These are phyloP conservation scores for Kwoniella heveanensis DNA, from an alignment of 768 basidiomycete species.

Conservation along the genomic window DNA sequence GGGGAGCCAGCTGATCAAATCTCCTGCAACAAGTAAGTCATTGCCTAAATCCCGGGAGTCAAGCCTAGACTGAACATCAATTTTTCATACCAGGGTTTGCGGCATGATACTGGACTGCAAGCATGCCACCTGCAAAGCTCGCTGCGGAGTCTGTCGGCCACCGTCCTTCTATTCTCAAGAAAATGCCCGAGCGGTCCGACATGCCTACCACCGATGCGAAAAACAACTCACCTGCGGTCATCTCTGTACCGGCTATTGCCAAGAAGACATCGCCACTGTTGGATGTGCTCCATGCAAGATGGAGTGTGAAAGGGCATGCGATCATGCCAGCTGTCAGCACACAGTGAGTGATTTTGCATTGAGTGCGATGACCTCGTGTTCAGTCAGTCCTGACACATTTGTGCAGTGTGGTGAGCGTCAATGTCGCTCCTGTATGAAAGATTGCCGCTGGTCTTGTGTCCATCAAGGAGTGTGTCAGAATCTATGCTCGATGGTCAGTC, in stretches of 20 bases:
- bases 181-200: neutral
- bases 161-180: neutral
- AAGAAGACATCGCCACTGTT: neutral
- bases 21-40: neutral
- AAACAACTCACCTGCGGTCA: neutral
- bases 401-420: neutral
- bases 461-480: neutral
- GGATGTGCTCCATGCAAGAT: neutral
- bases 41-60: neutral
- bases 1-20: neutral
- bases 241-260: neutral
- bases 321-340: neutral
- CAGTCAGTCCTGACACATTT: neutral
- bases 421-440: neutral
- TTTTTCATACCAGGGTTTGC: neutral
- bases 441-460: neutral
- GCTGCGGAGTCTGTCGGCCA: neutral
- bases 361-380: neutral
- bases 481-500: slow-evolving; percentile 1
- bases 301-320: neutral
- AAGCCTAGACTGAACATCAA: neutral
- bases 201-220: neutral
- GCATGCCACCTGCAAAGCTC: neutral
- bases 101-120: neutral
- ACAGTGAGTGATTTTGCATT: neutral